Evolutionary conservation across 208 protist genomes (phyloP), one percentile per base, ranked within the genome.

Genomic region (Endotrypanum monterogeii): DNA sequence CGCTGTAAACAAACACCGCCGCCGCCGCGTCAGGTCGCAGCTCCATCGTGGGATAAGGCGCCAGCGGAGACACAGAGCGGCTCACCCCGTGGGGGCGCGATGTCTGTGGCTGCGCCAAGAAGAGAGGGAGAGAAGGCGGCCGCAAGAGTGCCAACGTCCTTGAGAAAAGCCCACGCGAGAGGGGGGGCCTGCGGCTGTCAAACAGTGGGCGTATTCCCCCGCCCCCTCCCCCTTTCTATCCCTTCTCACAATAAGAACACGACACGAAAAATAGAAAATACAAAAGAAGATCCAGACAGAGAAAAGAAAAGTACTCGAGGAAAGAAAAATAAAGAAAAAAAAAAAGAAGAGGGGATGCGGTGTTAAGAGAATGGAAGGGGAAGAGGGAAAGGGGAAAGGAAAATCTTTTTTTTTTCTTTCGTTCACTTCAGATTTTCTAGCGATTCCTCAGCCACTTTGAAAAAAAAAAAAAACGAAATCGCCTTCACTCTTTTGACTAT

Each of bases 61-160:
- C 18, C 35, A 11, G 18, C 18, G 35, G 32, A 20, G 58, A 44
- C 58, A 8, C 35, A 32, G 58, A n/a, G 30, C 35, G 35, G 58
- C 58, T 20, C 35, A 25, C 8, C 58, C 12, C n/a, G n/a, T n/a
- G 18, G 7, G 18, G 7, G 35, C 32, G 44, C 16, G 46, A 44
- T 18, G 46, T 35, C 55, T 55, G 58, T 61, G 71, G 68, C 63
- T 62, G 16, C 48, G 48, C 30, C 35, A 55, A n/a, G n/a, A 25
- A 62, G 9, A 55, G 52, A 16, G 32, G 37, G 25, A 20, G 39
- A 30, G 32, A 30, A 11, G 12, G 44, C 44, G 12, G 12, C 44
- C 5, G 8, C 44, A 48, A 48, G 0, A 11, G 44, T n/a, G n/a
- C n/a, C n/a, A n/a, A n/a, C n/a, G n/a, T 14, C 44, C 44, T 14